phyloP scores from a whole-genome alignment of 129 eudicot genomes.

The Erigeron canadensis region DNA sequence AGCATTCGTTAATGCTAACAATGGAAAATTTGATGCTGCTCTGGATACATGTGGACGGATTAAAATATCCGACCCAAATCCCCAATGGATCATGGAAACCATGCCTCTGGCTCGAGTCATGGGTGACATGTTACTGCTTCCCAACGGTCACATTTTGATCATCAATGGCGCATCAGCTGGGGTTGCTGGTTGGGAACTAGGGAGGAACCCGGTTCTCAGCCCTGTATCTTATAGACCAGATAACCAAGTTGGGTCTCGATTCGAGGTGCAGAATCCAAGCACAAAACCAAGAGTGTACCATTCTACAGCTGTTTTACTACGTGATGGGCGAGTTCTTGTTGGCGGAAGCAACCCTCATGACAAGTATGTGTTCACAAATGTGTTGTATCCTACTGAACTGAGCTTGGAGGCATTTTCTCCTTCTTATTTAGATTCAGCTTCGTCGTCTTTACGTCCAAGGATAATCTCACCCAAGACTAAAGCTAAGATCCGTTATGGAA shows the following conservation, averaged over 20 bases:
- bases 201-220: conserved; percentile 34
- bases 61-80: conserved; percentile 22
- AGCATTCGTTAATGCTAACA: conserved; percentile 24
- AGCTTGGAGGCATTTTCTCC: conserved; percentile 32
- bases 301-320: conserved; percentile 23
- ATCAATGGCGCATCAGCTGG: conserved; percentile 30
- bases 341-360: conserved; percentile 33
- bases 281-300: conserved; percentile 26
- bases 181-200: conserved; percentile 26
- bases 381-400: conserved; percentile 24
- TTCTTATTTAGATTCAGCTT: conserved; percentile 33
- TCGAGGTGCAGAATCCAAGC: conserved; percentile 31
- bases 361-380: conserved; percentile 27
- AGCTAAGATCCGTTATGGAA: conserved; percentile 6
- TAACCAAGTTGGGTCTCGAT: conserved; percentile 18
- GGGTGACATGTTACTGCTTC: conserved; percentile 35
- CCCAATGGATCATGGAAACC: conserved; percentile 34
- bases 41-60: conserved; percentile 29
- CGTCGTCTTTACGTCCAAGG: conserved; percentile 6
- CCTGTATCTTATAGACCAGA: conserved; percentile 20
- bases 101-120: conserved; percentile 39
- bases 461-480: neutral
- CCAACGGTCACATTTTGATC: conserved; percentile 24
- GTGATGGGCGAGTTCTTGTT: conserved; percentile 31
- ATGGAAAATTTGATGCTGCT: conserved; percentile 21